Evolutionary conservation across 116 monocot species (phyloP).

Genomic region (Phalaenopsis hybrid): DNA sequence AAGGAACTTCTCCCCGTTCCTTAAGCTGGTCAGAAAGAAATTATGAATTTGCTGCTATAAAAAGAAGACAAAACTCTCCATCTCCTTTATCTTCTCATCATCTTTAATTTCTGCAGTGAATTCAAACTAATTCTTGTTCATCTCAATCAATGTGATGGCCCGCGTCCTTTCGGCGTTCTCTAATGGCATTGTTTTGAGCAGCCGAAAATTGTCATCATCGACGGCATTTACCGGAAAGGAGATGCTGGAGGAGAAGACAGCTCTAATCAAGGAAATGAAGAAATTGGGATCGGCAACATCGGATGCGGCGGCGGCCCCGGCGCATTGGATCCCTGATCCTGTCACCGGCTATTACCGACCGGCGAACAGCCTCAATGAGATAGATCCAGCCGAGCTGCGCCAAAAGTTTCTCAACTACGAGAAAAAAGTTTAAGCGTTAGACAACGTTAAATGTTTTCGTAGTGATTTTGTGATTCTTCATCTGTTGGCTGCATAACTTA

Average conservation of each 20-base stretch:
- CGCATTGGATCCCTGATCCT: constrained; percentile 13
- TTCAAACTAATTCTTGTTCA: neutral
- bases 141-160: neutral
- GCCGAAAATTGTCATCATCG: neutral
- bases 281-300: neutral
- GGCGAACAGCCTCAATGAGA: constrained; percentile 7
- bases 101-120: neutral
- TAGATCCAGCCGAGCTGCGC: constrained; percentile 16
- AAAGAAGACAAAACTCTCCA: no score
- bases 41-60: no score
- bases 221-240: neutral
- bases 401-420: neutral
- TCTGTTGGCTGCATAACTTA: no score
- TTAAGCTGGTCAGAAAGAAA: no score
- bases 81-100: neutral
- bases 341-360: constrained; percentile 17
- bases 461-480: no score
- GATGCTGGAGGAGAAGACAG: neutral
- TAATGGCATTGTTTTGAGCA: neutral
- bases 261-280: constrained; percentile 2
- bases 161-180: neutral
- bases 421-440: no score
- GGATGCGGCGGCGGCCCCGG: neutral
- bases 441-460: neutral
- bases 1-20: no score